These are phyloP conservation scores for Trichocladium antarcticum DNA, from an alignment of 495 filamentous ascomycete species.

Conservation along the genomic window DNA sequence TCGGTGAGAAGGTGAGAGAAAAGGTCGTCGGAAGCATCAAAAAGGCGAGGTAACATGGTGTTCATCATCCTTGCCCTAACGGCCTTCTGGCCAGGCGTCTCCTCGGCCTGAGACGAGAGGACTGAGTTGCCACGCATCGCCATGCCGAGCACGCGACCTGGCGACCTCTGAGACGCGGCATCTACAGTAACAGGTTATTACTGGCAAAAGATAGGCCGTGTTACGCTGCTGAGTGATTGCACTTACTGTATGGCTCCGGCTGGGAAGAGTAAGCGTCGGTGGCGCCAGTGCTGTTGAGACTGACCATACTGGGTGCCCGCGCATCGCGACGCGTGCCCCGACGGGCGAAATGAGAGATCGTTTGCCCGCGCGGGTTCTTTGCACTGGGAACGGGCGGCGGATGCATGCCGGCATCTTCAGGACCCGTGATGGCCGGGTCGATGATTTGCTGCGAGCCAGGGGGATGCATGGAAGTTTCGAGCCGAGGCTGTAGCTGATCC, in stretches of 20 bases:
- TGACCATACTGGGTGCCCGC: constrained; percentile 9
- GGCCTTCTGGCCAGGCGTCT: constrained; percentile 6
- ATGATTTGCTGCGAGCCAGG: constrained; percentile 1
- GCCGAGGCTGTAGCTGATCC: neutral
- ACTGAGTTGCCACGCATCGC: neutral
- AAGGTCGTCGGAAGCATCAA: constrained; percentile 10
- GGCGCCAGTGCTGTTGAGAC: constrained; percentile 11
- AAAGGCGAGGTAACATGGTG: constrained; percentile 6
- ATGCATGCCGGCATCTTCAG: constrained; percentile 14
- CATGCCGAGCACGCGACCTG: neutral
- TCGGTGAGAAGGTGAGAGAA: constrained; percentile 9
- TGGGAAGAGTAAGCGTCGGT: constrained; percentile 12
- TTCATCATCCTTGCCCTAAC: constrained; percentile 8
- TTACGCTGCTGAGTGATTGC: neutral
- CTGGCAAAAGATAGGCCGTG: neutral
- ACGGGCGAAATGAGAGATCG: constrained; percentile 2
- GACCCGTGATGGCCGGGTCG: constrained; percentile 19
- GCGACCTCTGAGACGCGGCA: neutral
- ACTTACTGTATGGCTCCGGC: constrained; percentile 13
- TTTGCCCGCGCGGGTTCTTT: constrained; percentile 11
- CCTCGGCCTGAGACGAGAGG: neutral
- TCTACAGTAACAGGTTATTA: neutral
- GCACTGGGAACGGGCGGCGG: constrained; percentile 16
- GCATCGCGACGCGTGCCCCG: constrained; percentile 12
- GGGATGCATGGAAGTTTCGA: constrained; percentile 1